Evolutionary conservation across 2,329 filamentous ascomycete species (phyloP), one percentile per base, ranked within the genome.

Genomic region (Sporothrix schenckii): DNA sequence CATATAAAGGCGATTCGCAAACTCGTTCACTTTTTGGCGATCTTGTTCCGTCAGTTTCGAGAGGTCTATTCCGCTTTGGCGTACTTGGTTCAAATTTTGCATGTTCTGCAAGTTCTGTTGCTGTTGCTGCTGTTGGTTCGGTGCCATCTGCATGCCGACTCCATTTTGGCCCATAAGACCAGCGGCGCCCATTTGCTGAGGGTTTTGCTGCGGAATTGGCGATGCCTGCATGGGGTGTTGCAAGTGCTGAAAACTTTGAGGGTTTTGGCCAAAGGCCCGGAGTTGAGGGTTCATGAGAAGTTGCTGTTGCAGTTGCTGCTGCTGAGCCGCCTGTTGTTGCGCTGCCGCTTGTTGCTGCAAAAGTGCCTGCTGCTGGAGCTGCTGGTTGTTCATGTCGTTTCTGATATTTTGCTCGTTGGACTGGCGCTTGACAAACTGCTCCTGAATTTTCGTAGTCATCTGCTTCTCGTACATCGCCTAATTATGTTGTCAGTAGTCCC

Each of bases 141-240:
- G 80, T 2, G 80, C 79, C 76, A 84, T 83, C 66, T 79, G 80
- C 74, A 75, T 80, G 74, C 73, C 82, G 6, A 27, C 69, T 3
- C 49, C 52, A 50, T 72, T 73, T 10, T 50, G 70, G 2, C 50
- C 56, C 41, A 74, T 72, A 72, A 75, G 79, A 71, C 78, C 83
- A 50, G 76, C 78, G 78, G 84, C 81, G 21, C 78, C 79, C 76
- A 84, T 81, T 41, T 76, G 79, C 66, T 78, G 78, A 56, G 78
- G 79, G 24, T 73, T 75, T 72, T 85, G 85, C 66, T 83, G 86
- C 11, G 83, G 81, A 30, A 88, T 82, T 50, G 83, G 83, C 0
- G 84, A 82, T 4, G 82, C 79, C 74, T 88, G 87, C 85, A 88
- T 87, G 69, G 83, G 85, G 69, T 87, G 86, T 71, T 87, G 86